These are phyloP conservation scores for Huntiella moniliformis DNA, from an alignment of 2,329 filamentous ascomycete species.

Conservation along the genomic window DNA sequence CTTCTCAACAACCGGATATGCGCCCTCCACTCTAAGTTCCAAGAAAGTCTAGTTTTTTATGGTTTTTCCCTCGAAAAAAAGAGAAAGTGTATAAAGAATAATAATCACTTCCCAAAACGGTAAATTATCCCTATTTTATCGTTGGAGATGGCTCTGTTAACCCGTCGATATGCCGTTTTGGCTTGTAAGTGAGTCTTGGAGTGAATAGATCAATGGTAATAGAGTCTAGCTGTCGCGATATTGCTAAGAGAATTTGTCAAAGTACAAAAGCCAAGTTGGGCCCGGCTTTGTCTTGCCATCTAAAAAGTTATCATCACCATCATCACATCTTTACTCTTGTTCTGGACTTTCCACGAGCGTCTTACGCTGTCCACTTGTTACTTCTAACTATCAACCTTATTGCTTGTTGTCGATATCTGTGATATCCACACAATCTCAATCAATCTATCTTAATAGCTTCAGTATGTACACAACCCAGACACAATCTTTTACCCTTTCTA, in stretches of 20 bases:
- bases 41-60: too few species aligned
- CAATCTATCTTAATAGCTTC: too few species aligned
- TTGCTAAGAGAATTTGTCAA: background rate
- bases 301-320: background rate
- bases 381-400: background rate
- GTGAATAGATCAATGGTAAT: too few species aligned
- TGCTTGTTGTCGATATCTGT: background rate
- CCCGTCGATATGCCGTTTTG: slow-evolving; percentile 1
- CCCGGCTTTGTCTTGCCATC: background rate
- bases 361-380: background rate
- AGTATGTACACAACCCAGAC: too few species aligned
- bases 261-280: slow-evolving; percentile 1
- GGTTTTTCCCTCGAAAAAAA: too few species aligned
- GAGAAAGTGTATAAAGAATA: background rate
- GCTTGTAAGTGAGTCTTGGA: background rate
- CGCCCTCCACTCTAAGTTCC: too few species aligned
- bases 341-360: background rate
- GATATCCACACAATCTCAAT: background rate
- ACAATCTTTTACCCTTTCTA: too few species aligned
- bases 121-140: background rate
- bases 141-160: background rate
- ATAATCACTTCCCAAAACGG: background rate
- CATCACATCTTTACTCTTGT: background rate
- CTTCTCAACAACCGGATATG: too few species aligned
- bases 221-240: background rate